Evolutionary conservation across 83 land plant genomes (phyloP), one percentile per base, ranked within the genome.

Genomic region (Diphasiastrum complanatum): DNA sequence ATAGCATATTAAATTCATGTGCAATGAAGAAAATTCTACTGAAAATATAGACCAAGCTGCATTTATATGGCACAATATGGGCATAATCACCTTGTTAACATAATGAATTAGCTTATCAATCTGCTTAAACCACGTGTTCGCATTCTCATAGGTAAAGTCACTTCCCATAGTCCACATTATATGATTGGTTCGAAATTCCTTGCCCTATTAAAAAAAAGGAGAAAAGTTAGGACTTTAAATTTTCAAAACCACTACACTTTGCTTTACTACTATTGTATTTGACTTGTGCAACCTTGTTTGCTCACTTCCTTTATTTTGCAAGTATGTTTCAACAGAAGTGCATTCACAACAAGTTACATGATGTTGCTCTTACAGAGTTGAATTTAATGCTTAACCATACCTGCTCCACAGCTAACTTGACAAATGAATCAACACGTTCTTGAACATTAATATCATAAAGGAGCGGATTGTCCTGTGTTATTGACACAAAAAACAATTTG

Each of bases 131-230:
- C 98, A 92, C 33, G 91, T 77, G 27, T 76, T 77, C 61, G 96
- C 95, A 78, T 85, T 78, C 60, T 88, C 88, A 75, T 92, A 92
- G 23, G 76, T 78, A 66, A 92, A 92, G 72, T 92, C 98, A 18
- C 85, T 83, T 36, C 98, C 98, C 98, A 92, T 88, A 6, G 85
- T 67, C 83, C 90, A 92, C 98, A 92, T 88, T 25, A 92, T 75
- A 64, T 92, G 98, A 71, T 88, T 88, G 70, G 98, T 77, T 32
- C 96, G 79, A 45, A 83, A 82, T 45, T 85, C 73, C 47, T 85
- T 78, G 29, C 96, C 83, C 97, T 91, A 77, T 41, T 16, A 16
- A 51, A 14, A 59, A 43, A 55, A 60, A 23, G 24, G 31, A 55
- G 14, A 28, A 23, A 31, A 49, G 18, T 4, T 1, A 60, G 23